phyloP scores from a whole-genome alignment of 1,139 yeast genomes.

The Trichomonascaceae sp. region DNA sequence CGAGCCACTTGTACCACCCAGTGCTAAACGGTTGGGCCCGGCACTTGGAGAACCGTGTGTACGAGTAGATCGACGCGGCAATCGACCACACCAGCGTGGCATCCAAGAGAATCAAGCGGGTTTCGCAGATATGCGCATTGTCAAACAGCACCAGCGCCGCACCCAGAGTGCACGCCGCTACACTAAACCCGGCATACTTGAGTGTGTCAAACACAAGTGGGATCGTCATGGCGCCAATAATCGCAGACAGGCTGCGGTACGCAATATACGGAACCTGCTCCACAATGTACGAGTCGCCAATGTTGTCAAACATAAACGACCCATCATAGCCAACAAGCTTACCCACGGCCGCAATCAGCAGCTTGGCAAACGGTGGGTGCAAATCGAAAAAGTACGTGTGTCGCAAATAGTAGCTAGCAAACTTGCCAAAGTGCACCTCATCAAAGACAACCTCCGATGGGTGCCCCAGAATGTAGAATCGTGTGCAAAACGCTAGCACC shows the following conservation, averaged over 20 bases:
- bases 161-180: slow-evolving; percentile 70
- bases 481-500: slow-evolving; percentile 47
- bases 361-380: slow-evolving; percentile 96
- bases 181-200: slow-evolving; percentile 70
- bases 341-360: slow-evolving; percentile 83
- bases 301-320: slow-evolving; percentile 74
- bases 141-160: slow-evolving; percentile 73
- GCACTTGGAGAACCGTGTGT: slow-evolving; percentile 65
- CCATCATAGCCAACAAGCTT: slow-evolving; percentile 86
- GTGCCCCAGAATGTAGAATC: slow-evolving; percentile 57
- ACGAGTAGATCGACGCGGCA: slow-evolving; percentile 64
- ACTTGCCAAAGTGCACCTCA: slow-evolving; percentile 64
- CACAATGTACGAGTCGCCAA: slow-evolving; percentile 68
- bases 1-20: slow-evolving; percentile 83
- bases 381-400: slow-evolving; percentile 84
- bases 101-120: slow-evolving; percentile 80
- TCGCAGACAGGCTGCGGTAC: slow-evolving; percentile 69
- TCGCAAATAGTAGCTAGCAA: slow-evolving; percentile 46
- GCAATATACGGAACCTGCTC: slow-evolving; percentile 84
- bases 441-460: slow-evolving; percentile 92
- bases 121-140: slow-evolving; percentile 85
- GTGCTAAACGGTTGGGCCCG: slow-evolving; percentile 52
- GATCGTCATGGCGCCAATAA: slow-evolving; percentile 69
- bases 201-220: slow-evolving; percentile 73
- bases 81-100: slow-evolving; percentile 76